Percentiles rank a stretch among this genome's conserved stretches.
Evolutionary conservation across 352 stramenopile species (phyloP).

Genomic region (Globisporangium echinulatum): DNA sequence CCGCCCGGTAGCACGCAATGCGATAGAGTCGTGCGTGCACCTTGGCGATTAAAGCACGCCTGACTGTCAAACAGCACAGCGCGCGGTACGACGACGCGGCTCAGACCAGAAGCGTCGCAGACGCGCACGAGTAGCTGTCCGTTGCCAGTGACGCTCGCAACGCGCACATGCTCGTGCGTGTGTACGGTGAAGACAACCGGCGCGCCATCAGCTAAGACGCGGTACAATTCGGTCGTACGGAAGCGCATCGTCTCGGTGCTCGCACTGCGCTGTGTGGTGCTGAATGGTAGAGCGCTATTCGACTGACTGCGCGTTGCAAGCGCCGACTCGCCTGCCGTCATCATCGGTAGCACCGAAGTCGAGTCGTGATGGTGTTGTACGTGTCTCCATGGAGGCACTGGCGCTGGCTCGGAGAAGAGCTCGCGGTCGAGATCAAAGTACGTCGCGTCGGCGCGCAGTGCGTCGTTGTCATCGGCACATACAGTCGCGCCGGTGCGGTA

Average conservation of each 20-base stretch:
- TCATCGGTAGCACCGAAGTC: no score
- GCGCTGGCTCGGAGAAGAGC: slow-evolving; percentile 29
- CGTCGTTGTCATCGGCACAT: slow-evolving; percentile 33
- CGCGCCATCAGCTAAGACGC: slow-evolving; percentile 14
- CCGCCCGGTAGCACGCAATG: slow-evolving; percentile 39
- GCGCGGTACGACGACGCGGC: slow-evolving; percentile 35
- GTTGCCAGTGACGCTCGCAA: slow-evolving; percentile 42
- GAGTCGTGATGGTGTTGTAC: no score
- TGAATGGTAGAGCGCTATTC: background rate
- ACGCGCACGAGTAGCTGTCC: slow-evolving; percentile 61
- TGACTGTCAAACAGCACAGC: slow-evolving; percentile 67
- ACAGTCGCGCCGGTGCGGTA: slow-evolving; percentile 45
- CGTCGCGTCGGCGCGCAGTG: slow-evolving; percentile 45
- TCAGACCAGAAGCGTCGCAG: slow-evolving; percentile 43
- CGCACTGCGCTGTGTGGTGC: background rate
- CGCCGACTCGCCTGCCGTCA: no score
- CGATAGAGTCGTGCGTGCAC: slow-evolving; percentile 30
- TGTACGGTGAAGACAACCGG: slow-evolving; percentile 43
- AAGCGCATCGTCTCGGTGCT: slow-evolving; percentile 22
- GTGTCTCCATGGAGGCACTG: slow-evolving; percentile 12
- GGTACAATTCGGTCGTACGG: slow-evolving; percentile 27
- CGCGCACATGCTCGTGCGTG: slow-evolving; percentile 43
- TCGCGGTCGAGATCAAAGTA: slow-evolving; percentile 71
- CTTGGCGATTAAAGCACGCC: slow-evolving; percentile 53
- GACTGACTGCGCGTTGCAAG: no score